Conservation (phyloP, 306 rosid species). For the cucumber (Cucumis sativus) region Cucumber_9930_V3 NC_026659.2:21833501-21834000, state of each 20-base stretch:
- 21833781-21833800: neutral
- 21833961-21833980: conserved; percentile 61
- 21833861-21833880: neutral
- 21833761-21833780: neutral
- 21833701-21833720: neutral
- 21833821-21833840: neutral
- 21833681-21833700: neutral
- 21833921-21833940: conserved; percentile 32
- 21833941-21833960: conserved; percentile 58
- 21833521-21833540: neutral
- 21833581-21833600: neutral
- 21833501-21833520: neutral
- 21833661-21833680: neutral
- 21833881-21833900: neutral
- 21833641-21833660: neutral
- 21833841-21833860: neutral
- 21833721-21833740: neutral
- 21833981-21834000: conserved; percentile 70
- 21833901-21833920: neutral
- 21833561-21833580: too few relatives aligned
- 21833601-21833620: neutral
- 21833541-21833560: too few relatives aligned
- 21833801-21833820: neutral
- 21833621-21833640: neutral
- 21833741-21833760: neutral